Evolutionary conservation across 306 rosid genomes (phyloP).

Genomic region (Gastrolobium villosum): DNA sequence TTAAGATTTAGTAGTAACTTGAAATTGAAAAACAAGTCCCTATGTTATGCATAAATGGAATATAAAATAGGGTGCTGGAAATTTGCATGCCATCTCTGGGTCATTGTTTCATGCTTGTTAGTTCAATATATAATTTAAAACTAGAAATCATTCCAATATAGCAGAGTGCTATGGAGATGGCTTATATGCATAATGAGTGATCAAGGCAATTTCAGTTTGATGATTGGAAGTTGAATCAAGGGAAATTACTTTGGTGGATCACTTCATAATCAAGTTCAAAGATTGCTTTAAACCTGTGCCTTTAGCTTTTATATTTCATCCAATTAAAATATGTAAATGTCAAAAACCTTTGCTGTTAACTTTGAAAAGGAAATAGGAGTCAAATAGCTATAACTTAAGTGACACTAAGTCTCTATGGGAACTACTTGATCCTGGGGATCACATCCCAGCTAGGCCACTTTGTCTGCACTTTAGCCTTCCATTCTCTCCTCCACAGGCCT

Average conservation of each 20-base stretch:
- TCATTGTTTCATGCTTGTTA: constrained; percentile 5
- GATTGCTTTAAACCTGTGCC: background rate
- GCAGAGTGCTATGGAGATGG: background rate
- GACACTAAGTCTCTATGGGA: background rate
- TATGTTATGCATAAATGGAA: background rate
- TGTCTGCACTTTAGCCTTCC: constrained; percentile 12
- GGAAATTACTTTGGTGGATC: constrained; percentile 33
- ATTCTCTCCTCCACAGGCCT: background rate
- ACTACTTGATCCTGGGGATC: constrained; percentile 9
- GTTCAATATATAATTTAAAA: background rate
- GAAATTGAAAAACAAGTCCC: no score
- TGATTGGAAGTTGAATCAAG: background rate
- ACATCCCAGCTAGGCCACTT: constrained; percentile 5
- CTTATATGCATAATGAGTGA: background rate
- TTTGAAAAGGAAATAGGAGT: background rate
- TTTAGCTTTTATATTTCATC: background rate
- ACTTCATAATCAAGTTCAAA: background rate
- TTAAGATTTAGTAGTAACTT: no score
- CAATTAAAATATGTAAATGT: constrained; percentile 21
- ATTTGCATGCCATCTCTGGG: background rate
- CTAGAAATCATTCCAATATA: background rate
- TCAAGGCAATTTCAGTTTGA: background rate
- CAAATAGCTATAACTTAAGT: constrained; percentile 16
- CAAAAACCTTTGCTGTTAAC: background rate
- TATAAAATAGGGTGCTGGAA: background rate